Evolutionary conservation across 1,284 basidiomycete genomes (phyloP).

Genomic region (Sphaerobolus stellatus): DNA sequence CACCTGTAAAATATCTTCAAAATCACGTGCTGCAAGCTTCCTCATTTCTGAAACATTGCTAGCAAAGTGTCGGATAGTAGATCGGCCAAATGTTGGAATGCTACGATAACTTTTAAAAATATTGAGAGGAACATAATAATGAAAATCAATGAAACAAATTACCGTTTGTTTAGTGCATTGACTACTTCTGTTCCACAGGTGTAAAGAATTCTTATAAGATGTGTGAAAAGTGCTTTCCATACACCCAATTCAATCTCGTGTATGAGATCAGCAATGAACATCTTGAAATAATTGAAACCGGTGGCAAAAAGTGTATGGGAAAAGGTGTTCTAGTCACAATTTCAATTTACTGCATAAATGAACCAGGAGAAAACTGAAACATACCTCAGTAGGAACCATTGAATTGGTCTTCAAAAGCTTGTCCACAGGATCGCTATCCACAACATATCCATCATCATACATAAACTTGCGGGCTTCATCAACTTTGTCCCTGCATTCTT

Average conservation of each 20-base stretch:
- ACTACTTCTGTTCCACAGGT: constrained; percentile 18
- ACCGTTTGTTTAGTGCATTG: constrained; percentile 23
- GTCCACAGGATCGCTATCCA: constrained; percentile 21
- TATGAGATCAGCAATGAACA: constrained; percentile 27
- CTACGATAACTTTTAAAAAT: constrained; percentile 19
- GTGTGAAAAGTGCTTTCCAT: constrained; percentile 26
- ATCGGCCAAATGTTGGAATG: constrained; percentile 23
- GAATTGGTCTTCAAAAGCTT: constrained; percentile 30
- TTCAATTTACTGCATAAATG: neutral
- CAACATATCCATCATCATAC: constrained; percentile 22
- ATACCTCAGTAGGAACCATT: constrained; percentile 27
- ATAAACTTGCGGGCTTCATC: constrained; percentile 22
- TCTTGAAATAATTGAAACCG: constrained; percentile 19
- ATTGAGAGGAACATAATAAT: neutral
- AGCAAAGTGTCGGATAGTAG: constrained; percentile 24
- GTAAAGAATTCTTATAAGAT: constrained; percentile 26
- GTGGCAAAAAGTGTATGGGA: constrained; percentile 14
- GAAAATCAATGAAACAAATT: neutral
- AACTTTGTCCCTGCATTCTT: constrained; percentile 13
- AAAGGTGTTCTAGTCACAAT: constrained; percentile 34
- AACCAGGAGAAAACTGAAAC: neutral
- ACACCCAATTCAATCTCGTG: constrained; percentile 31
- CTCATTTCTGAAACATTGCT: constrained; percentile 27
- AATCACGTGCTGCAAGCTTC: constrained; percentile 28
- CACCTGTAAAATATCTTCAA: constrained; percentile 30